Conservation (phyloP, 148 eudicot species). For the Rhododendron simsii region DNA sequence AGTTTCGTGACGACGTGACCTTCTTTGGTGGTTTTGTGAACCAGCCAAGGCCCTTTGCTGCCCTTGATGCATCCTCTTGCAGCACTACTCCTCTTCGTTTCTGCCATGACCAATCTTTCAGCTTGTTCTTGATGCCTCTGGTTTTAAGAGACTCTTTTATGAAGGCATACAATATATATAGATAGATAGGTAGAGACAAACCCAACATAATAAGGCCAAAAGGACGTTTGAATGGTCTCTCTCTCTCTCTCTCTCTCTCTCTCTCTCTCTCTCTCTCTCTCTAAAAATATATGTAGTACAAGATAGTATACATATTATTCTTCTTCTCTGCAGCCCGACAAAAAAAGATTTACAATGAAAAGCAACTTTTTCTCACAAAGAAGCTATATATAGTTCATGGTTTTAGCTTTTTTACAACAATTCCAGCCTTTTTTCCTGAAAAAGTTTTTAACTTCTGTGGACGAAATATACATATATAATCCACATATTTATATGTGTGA, state of each 20-base stretch:
- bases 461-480: too few species aligned
- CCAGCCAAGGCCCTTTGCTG: slow-evolving; percentile 42
- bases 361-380: too few species aligned
- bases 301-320: neutral
- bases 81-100: neutral
- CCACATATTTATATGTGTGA: too few species aligned
- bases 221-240: neutral
- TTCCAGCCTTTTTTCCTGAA: too few species aligned
- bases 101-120: neutral
- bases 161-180: neutral
- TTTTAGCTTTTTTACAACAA: too few species aligned
- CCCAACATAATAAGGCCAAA: neutral
- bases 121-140: neutral
- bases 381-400: too few species aligned
- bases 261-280: neutral
- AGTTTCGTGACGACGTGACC: slow-evolving; percentile 8
- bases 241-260: neutral
- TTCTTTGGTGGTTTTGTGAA: slow-evolving; percentile 27
- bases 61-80: neutral
- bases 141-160: neutral
- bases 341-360: neutral
- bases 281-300: neutral
- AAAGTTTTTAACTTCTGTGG: too few species aligned
- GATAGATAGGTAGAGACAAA: neutral
- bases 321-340: neutral